A percentile compares a stretch with the other conserved stretches of the same genome.
These are phyloP conservation scores for Pichia sp. DNA, from an alignment of 1,139 yeast species.

Conservation along the genomic window DNA sequence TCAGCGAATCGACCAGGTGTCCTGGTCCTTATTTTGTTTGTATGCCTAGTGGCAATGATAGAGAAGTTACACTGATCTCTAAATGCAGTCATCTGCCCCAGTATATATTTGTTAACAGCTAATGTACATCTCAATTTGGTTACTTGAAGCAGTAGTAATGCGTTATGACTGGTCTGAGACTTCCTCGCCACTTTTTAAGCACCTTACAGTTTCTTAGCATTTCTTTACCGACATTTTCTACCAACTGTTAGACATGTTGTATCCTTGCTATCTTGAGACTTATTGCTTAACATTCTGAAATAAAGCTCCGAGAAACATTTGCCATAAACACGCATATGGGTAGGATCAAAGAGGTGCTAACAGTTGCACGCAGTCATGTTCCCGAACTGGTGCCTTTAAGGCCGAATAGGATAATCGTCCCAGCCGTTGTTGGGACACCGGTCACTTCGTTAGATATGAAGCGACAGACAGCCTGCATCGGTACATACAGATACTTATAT, in stretches of 20 bases:
- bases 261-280: no score
- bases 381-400: background rate
- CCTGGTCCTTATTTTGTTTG: background rate
- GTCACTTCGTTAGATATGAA: background rate
- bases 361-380: background rate
- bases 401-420: background rate
- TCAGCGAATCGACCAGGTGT: background rate
- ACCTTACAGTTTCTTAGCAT: background rate
- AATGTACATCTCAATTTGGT: background rate
- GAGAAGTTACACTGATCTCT: background rate
- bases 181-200: background rate
- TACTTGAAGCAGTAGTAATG: background rate
- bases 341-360: background rate
- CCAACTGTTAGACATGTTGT: no score
- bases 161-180: background rate
- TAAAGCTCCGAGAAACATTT: background rate
- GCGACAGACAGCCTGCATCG: no score
- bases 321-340: background rate
- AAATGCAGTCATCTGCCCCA: background rate
- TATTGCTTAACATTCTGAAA: no score
- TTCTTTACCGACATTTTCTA: background rate
- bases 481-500: no score
- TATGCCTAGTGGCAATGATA: background rate
- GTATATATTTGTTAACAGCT: background rate
- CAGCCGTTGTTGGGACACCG: background rate